phyloP scores from a whole-genome alignment of 1,284 basidiomycete species.

The Ustilago trichophora region DNA sequence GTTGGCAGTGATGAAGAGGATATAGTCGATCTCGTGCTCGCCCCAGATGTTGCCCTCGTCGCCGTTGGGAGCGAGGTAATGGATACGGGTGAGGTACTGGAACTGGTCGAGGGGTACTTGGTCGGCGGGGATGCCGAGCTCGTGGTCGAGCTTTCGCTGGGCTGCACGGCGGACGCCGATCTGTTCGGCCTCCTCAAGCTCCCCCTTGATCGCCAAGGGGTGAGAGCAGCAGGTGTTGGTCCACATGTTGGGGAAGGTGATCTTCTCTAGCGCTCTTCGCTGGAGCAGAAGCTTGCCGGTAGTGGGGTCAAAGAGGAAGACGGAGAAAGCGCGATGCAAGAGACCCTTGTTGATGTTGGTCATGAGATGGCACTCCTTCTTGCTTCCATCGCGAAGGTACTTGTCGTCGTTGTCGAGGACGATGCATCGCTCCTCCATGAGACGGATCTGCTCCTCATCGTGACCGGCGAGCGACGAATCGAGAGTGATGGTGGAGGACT shows the following conservation, averaged over 20 bases:
- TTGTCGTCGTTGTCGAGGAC: constrained; percentile 89
- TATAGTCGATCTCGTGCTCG: constrained; percentile 99
- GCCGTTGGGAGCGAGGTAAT: constrained; percentile 89
- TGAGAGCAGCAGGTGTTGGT: constrained; percentile 99
- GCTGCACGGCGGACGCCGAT: constrained; percentile 83
- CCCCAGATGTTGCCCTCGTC: constrained; percentile 83
- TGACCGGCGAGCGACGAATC: constrained; percentile 59
- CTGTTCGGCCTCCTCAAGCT: constrained; percentile 78
- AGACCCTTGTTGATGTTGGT: constrained; percentile 93
- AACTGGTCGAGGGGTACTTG: constrained; percentile 83
- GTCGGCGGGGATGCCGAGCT: constrained; percentile 84
- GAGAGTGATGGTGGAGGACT: constrained; percentile 26
- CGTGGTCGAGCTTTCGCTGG: constrained; percentile 93
- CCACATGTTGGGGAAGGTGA: constrained; percentile 99
- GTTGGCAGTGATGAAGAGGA: constrained; percentile 89
- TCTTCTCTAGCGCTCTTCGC: constrained; percentile 94
- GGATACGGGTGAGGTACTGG: constrained; percentile 94
- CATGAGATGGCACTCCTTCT: constrained; percentile 99
- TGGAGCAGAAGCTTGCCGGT: constrained; percentile 96
- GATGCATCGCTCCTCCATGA: constrained; percentile 99
- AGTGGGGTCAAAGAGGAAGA: constrained; percentile 92
- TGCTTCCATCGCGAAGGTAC: constrained; percentile 72
- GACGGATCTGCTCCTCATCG: constrained; percentile 71
- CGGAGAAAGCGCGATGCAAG: constrained; percentile 96
- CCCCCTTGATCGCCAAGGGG: constrained; percentile 79